Evolutionary conservation across 768 basidiomycete species (phyloP).

Genomic region (Boletus subparvulus): DNA sequence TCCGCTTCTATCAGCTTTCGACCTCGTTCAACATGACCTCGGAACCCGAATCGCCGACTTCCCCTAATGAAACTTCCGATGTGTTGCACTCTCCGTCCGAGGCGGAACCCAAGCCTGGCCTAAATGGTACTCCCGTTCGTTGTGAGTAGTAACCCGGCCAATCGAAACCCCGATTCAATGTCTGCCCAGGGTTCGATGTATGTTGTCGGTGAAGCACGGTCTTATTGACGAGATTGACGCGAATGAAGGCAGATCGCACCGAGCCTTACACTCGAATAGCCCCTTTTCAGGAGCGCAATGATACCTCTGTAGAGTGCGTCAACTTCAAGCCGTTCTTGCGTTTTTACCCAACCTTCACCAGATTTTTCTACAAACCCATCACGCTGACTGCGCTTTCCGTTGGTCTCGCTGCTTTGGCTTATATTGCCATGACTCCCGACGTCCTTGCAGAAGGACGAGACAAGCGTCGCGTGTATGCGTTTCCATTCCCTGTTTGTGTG

Average conservation of each 20-base stretch:
- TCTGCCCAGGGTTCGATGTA: slow-evolving; percentile 76
- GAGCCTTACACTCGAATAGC: slow-evolving; percentile 81
- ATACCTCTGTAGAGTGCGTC: slow-evolving; percentile 78
- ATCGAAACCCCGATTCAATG: slow-evolving; percentile 7
- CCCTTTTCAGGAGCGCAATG: slow-evolving; percentile 81
- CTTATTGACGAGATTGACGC: slow-evolving; percentile 18
- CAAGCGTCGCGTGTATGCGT: slow-evolving; percentile 73
- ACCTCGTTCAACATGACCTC: slow-evolving; percentile 17
- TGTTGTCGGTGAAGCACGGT: slow-evolving; percentile 34
- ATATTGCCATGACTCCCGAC: slow-evolving; percentile 80
- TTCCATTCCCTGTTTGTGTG: background rate
- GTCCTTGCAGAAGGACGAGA: slow-evolving; percentile 82
- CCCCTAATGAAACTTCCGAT: slow-evolving; percentile 66
- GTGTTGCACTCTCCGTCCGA: slow-evolving; percentile 45
- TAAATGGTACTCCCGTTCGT: slow-evolving; percentile 73
- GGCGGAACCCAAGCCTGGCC: slow-evolving; percentile 68
- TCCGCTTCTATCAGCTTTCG: background rate
- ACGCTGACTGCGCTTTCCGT: slow-evolving; percentile 72
- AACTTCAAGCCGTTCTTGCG: background rate
- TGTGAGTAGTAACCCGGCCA: slow-evolving; percentile 51
- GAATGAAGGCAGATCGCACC: slow-evolving; percentile 69
- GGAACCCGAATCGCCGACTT: slow-evolving; percentile 31
- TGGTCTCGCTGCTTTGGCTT: slow-evolving; percentile 68
- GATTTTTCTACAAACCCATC: slow-evolving; percentile 85
- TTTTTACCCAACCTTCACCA: slow-evolving; percentile 29